These are phyloP conservation scores for Solanum lycopersicoides DNA, from an alignment of 257 asterid genomes.

Conservation along the genomic window DNA sequence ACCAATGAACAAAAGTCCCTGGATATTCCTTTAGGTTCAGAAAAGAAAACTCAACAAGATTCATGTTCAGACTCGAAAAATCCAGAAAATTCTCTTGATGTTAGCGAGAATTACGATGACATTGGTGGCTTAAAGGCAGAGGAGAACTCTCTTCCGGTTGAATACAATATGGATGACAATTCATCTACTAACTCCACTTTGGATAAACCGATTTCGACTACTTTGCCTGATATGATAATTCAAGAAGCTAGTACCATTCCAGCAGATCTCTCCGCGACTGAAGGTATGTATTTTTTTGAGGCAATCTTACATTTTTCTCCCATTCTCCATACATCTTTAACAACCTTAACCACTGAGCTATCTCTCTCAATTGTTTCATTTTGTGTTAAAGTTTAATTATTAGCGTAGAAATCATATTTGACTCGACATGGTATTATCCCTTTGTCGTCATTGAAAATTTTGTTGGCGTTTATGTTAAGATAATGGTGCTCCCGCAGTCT, in stretches of 20 bases:
- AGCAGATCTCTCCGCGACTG: neutral
- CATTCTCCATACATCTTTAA: neutral
- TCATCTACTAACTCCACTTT: neutral
- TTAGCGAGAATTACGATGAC: slow-evolving; percentile 17
- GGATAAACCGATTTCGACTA: slow-evolving; percentile 3
- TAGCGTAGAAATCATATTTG: neutral
- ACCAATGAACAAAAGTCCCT: slow-evolving; percentile 7
- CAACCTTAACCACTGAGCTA: neutral
- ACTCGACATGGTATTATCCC: neutral
- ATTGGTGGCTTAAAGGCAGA: slow-evolving; percentile 6
- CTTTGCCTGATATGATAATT: slow-evolving; percentile 7
- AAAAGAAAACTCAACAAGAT: slow-evolving; percentile 6
- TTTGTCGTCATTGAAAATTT: neutral
- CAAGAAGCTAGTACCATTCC: slow-evolving; percentile 18
- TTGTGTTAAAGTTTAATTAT: neutral
- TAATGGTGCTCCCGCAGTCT: neutral
- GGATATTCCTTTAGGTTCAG: slow-evolving; percentile 5
- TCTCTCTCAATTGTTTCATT: no score
- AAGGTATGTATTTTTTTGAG: slow-evolving; percentile 20
- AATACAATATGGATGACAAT: slow-evolving; percentile 5
- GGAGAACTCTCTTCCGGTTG: slow-evolving; percentile 11
- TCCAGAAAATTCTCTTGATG: slow-evolving; percentile 19
- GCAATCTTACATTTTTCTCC: neutral
- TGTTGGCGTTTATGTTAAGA: neutral
- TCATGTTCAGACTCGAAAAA: slow-evolving; percentile 8